These are phyloP conservation scores for Hippophae rhamnoides DNA, from an alignment of 306 rosid species.

Conservation along the genomic window DNA sequence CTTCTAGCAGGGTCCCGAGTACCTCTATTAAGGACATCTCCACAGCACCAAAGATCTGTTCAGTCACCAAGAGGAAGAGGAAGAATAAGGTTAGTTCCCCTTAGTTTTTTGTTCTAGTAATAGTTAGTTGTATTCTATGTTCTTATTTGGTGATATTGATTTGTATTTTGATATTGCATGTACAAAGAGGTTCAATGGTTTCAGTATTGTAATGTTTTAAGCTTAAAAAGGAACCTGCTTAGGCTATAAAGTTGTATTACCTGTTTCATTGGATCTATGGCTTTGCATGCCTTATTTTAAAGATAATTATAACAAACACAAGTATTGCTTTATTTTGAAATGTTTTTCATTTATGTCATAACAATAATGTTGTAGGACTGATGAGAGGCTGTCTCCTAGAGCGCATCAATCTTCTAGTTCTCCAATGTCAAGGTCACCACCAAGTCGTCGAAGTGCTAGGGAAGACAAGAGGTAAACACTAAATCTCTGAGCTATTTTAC, in stretches of 20 bases:
- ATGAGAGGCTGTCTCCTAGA: conserved; percentile 27
- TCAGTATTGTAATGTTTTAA: too few relatives aligned
- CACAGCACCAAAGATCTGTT: conserved; percentile 30
- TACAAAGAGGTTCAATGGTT: too few relatives aligned
- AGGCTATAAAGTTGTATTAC: too few relatives aligned
- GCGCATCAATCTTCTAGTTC: conserved; percentile 32
- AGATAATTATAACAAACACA: too few relatives aligned
- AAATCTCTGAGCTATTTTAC: conserved; percentile 1
- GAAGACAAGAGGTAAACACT: conserved; percentile 49
- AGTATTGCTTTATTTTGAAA: not conserved
- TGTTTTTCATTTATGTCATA: not conserved
- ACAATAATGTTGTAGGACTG: conserved; percentile 27
- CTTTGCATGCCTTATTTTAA: too few relatives aligned
- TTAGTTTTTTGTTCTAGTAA: not conserved
- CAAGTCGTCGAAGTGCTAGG: conserved; percentile 33
- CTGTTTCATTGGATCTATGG: too few relatives aligned
- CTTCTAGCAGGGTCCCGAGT: conserved; percentile 30
- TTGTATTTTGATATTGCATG: not conserved
- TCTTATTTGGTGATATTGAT: not conserved
- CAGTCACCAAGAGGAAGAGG: conserved; percentile 33
- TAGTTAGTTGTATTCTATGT: not conserved
- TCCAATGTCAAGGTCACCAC: conserved; percentile 34
- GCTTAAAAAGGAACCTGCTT: too few relatives aligned
- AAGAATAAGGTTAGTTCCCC: conserved; percentile 40
- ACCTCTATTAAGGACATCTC: conserved; percentile 30